A percentile compares a stretch with the other conserved stretches of the same genome.
Evolutionary conservation across 1,139 yeast species (phyloP).

Genomic region (Nakaseomyces bracarensis): DNA sequence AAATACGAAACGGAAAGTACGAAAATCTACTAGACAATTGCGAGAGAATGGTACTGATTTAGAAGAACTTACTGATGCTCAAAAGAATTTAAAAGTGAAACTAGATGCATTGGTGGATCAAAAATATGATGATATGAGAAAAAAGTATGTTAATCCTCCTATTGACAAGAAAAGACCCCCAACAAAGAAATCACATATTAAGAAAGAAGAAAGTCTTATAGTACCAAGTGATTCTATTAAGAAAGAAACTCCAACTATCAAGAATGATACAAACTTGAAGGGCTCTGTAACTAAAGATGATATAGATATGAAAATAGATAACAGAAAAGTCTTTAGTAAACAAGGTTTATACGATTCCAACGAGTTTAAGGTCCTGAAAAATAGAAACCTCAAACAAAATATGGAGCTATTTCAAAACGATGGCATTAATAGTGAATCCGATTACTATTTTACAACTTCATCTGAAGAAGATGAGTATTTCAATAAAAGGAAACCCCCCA

Average conservation of each 20-base stretch:
- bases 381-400: neutral
- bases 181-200: neutral
- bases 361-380: too few species aligned
- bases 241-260: neutral
- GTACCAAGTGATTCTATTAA: neutral
- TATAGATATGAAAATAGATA: too few species aligned
- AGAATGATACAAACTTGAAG: neutral
- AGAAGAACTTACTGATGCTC: neutral
- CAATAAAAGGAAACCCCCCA: conserved; percentile 15
- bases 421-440: conserved; percentile 5
- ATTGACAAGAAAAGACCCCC: neutral
- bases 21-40: conserved; percentile 1
- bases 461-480: conserved; percentile 26
- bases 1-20: neutral
- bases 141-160: neutral
- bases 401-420: neutral
- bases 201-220: neutral
- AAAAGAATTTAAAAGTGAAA: neutral
- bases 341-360: too few species aligned
- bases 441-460: conserved; percentile 27
- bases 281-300: too few species aligned
- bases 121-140: neutral
- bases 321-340: too few species aligned
- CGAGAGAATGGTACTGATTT: neutral
- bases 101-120: neutral